Conservation (phyloP, 2,329 filamentous ascomycete species). For the Penicillium sp. region DNA sequence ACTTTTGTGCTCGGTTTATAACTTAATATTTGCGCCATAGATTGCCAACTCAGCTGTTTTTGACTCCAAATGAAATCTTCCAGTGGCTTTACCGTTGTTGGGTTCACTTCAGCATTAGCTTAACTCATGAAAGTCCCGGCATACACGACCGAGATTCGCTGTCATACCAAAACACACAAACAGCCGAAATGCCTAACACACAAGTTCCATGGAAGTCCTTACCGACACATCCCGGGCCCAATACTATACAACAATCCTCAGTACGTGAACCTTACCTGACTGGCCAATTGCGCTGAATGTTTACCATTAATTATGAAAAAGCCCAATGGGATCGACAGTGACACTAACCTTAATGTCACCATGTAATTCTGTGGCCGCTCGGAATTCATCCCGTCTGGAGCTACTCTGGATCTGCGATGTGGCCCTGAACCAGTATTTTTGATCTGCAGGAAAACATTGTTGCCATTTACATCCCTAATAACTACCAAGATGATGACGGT, state of each 20-base stretch:
- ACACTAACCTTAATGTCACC: not conserved
- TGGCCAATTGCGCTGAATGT: not conserved
- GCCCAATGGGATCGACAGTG: not conserved
- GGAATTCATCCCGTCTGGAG: slow-evolving; percentile 5
- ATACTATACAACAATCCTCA: not conserved
- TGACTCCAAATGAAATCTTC: too few relatives aligned
- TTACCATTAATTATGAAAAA: not conserved
- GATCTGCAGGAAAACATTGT: not conserved
- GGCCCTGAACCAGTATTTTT: not conserved
- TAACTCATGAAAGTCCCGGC: not conserved
- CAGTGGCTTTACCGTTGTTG: too few relatives aligned
- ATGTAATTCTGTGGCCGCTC: not conserved
- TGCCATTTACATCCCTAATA: not conserved
- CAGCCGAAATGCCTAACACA: not conserved
- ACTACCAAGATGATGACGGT: not conserved
- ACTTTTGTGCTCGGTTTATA: not conserved
- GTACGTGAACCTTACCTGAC: not conserved
- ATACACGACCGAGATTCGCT: not conserved
- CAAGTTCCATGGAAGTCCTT: slow-evolving; percentile 1
- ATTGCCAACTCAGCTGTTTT: not conserved
- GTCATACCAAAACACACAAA: not conserved
- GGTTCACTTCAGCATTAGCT: too few relatives aligned
- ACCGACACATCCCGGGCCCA: slow-evolving; percentile 1
- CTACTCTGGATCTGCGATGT: not conserved
- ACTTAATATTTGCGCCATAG: not conserved